Base-by-base conservation (phyloP, 805 yeast genomes). In the Wickerhamomyces ciferrii region DNA sequence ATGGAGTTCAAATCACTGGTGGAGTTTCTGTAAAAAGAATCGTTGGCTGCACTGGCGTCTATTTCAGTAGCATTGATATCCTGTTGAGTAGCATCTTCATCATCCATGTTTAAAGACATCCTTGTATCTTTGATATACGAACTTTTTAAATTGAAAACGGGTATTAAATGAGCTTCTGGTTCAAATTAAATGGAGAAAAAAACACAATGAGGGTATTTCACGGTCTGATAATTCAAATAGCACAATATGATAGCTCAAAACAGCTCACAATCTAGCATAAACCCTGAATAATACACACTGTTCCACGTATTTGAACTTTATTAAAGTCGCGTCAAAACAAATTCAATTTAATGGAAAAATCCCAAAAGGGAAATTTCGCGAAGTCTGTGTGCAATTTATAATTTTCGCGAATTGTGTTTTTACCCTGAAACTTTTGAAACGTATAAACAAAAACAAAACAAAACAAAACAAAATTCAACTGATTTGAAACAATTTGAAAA, bases 1-100 rank as follows among this genome's bases (percentile, higher is more conserved):
- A 85, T 71, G 1, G 67, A 63, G n/a, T 54, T 52, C 11, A 62
- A 36, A n/a, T 50, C 52, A 19, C 43, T 39, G 2, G 45, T 19
- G 2, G 50, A 50, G 13, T 9, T 17, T n/a, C 13, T 39, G 32
- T 39, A 24, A 21, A 39, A 39, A 17, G 38, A 23, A 6, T 43
- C 29, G 13, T 37, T 41, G 39, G 41, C 13, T 20, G 8, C 38
- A 31, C 23, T 43, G 2, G 29, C 48, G 13, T 52, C 53, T 4
- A 48, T 39, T 40, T 47, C 53, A 2, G 53, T 46, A 24, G 53
- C 44, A 21, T 49, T 53, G 17, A 36, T 38, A 21, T 52, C 55
- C 9, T 42, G 44, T 17, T 48, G 39, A 2, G 45, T 42, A 24
- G 20, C 41, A 9, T 18, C 32, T 24, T 17, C 15, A 35, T 39